Evolutionary conservation across 768 basidiomycete genomes (phyloP).

Genomic region (Tricholoma sp.): DNA sequence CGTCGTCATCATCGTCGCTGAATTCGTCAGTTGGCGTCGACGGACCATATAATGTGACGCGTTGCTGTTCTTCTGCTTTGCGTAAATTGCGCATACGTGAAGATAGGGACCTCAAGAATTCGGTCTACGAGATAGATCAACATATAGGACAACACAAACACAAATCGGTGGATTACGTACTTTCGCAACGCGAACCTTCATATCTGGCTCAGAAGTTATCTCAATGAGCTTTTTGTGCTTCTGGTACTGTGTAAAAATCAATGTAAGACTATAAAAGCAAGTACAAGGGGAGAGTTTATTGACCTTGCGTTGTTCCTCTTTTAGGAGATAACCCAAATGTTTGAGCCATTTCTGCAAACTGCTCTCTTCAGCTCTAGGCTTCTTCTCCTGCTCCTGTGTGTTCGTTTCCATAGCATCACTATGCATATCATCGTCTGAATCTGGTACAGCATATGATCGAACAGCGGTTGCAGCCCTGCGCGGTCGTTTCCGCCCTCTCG

Average conservation of each 20-base stretch:
- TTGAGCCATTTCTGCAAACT: constrained; percentile 64
- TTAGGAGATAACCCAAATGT: constrained; percentile 53
- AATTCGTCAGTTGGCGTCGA: constrained; percentile 30
- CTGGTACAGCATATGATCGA: constrained; percentile 60
- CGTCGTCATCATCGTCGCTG: constrained; percentile 50
- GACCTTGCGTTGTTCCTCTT: constrained; percentile 70
- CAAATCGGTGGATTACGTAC: constrained; percentile 31
- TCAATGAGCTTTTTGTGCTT: constrained; percentile 57
- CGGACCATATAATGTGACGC: constrained; percentile 25
- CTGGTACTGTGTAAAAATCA: constrained; percentile 42
- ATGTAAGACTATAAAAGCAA: constrained; percentile 1
- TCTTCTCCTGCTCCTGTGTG: constrained; percentile 25
- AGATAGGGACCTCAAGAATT: constrained; percentile 62
- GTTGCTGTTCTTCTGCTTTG: constrained; percentile 51
- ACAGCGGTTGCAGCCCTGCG: constrained; percentile 52
- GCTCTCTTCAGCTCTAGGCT: constrained; percentile 31
- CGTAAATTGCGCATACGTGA: constrained; percentile 56
- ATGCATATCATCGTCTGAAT: constrained; percentile 66
- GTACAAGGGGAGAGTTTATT: constrained; percentile 6
- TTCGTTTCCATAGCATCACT: constrained; percentile 25
- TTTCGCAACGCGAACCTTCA: constrained; percentile 53
- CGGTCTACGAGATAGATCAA: constrained; percentile 38
- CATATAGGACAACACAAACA: neutral
- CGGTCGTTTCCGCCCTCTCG: constrained; percentile 46
- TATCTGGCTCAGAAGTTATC: constrained; percentile 34